Conservation (phyloP, 108 stramenopile species). For the Conticribra guillardii region DNA sequence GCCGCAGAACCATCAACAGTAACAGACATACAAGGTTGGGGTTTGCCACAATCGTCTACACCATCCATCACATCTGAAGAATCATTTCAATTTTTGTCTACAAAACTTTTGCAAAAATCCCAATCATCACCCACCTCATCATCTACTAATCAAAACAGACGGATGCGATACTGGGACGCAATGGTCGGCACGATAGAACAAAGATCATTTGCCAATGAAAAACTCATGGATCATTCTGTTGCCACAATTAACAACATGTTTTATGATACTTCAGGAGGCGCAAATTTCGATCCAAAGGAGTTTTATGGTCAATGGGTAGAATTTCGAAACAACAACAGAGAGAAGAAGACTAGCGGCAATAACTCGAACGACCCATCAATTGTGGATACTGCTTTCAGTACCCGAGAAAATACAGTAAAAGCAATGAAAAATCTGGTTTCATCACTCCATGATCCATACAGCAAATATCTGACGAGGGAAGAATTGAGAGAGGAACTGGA, state of each 20-base stretch:
- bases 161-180: slow-evolving; percentile 46
- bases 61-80: background rate
- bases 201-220: slow-evolving; percentile 55
- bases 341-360: background rate
- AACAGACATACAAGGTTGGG: background rate
- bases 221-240: slow-evolving; percentile 75
- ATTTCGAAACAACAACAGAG: slow-evolving; percentile 33
- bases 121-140: background rate
- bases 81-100: background rate
- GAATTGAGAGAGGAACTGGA: slow-evolving; percentile 64
- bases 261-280: slow-evolving; percentile 81
- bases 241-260: slow-evolving; percentile 82
- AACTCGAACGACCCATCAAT: slow-evolving; percentile 2
- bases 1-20: slow-evolving; percentile 10
- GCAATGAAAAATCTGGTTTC: slow-evolving; percentile 68
- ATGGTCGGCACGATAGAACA: slow-evolving; percentile 31
- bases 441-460: slow-evolving; percentile 74
- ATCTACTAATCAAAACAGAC: slow-evolving; percentile 12
- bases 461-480: slow-evolving; percentile 79
- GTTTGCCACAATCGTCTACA: background rate
- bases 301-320: slow-evolving; percentile 67
- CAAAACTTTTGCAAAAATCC: slow-evolving; percentile 12
- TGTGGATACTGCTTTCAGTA: slow-evolving; percentile 42
- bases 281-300: slow-evolving; percentile 57
- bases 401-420: slow-evolving; percentile 62